Conservation (phyloP, 306 rosid genomes). For the Trifolium fragiferum region DNA sequence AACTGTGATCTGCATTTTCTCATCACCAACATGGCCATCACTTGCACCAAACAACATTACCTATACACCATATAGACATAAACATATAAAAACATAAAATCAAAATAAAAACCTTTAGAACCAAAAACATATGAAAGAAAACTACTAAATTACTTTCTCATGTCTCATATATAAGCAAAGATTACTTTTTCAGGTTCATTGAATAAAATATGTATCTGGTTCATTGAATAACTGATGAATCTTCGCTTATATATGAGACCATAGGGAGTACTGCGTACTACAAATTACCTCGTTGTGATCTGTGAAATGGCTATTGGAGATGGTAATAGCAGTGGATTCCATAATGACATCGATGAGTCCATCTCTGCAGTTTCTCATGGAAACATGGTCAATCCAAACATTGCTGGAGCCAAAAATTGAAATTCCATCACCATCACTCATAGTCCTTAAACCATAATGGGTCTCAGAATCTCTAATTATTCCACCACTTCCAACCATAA, state of each 20-base stretch:
- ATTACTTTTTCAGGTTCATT: too few species aligned
- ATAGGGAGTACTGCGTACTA: background rate
- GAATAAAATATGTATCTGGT: too few species aligned
- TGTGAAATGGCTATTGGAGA: slow-evolving; percentile 85
- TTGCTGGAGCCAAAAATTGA: slow-evolving; percentile 79
- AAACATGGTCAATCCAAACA: slow-evolving; percentile 86
- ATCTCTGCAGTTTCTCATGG: slow-evolving; percentile 68
- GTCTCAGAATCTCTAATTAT: slow-evolving; percentile 54
- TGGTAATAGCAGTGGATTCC: slow-evolving; percentile 87
- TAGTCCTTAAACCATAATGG: slow-evolving; percentile 67
- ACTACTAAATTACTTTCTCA: background rate
- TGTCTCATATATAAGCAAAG: too few species aligned
- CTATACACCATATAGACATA: slow-evolving; percentile 44
- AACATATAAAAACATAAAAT: background rate
- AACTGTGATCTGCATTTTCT: slow-evolving; percentile 74
- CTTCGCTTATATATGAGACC: too few species aligned
- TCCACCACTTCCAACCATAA: slow-evolving; percentile 55
- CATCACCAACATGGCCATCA: slow-evolving; percentile 50
- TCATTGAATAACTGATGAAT: too few species aligned
- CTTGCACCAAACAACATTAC: slow-evolving; percentile 88
- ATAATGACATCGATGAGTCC: slow-evolving; percentile 72
- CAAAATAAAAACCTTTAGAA: background rate
- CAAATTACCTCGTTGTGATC: slow-evolving; percentile 70
- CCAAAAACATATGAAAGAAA: background rate
- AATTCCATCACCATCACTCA: slow-evolving; percentile 86